A percentile compares a stretch with the other conserved stretches of the same genome.
phyloP scores from a whole-genome alignment of 2,329 filamentous ascomycete genomes.

The Cercospora zeae-maydis region DNA sequence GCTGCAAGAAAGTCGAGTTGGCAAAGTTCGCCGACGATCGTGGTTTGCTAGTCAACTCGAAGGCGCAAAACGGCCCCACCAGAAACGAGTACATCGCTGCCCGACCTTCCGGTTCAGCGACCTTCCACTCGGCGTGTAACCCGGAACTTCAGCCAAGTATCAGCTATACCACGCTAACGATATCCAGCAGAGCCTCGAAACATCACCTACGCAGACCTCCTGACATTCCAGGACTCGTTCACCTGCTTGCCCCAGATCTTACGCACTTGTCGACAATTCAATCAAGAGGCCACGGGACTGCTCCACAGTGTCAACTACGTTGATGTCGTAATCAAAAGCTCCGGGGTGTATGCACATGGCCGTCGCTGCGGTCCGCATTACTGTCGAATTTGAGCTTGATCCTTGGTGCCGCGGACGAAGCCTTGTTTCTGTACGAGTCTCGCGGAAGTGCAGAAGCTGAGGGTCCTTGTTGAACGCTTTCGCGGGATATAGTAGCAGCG shows the following conservation, averaged over 20 bases:
- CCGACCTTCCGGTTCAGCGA: conserved; percentile 16
- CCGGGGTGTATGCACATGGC: conserved; percentile 17
- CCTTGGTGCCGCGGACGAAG: background rate
- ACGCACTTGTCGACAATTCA: conserved; percentile 38
- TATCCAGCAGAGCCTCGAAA: conserved; percentile 11
- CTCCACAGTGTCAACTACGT: conserved; percentile 49
- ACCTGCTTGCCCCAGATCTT: conserved; percentile 42
- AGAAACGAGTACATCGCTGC: conserved; percentile 12
- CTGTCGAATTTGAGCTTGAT: background rate
- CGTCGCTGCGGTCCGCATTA: background rate
- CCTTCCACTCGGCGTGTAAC: conserved; percentile 6
- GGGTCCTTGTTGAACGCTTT: background rate
- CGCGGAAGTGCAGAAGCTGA: background rate
- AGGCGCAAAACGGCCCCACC: background rate
- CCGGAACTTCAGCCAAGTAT: background rate
- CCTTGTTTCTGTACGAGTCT: background rate
- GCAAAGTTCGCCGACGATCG: conserved; percentile 13
- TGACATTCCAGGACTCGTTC: conserved; percentile 11
- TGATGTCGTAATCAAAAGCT: conserved; percentile 39
- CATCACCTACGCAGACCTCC: conserved; percentile 12
- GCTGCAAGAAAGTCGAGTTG: conserved; percentile 16
- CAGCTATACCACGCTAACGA: background rate
- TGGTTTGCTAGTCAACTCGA: background rate
- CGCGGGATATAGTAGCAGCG: background rate
- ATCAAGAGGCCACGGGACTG: conserved; percentile 41